Conservation (phyloP, 2,329 filamentous ascomycete genomes). For the Xylariaceae sp. region DNA sequence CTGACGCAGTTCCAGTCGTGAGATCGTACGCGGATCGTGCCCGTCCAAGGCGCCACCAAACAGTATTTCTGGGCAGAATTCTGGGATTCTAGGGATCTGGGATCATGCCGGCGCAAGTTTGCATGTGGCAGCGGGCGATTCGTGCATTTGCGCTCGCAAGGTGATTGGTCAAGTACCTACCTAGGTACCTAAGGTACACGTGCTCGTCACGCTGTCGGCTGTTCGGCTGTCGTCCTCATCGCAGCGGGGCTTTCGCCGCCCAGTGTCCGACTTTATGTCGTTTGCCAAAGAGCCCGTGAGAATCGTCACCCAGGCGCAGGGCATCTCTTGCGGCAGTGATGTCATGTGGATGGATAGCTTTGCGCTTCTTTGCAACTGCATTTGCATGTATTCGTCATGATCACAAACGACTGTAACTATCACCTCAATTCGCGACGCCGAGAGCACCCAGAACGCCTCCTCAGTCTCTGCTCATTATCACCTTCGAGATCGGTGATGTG, state of each 20-base stretch:
- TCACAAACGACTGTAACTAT: not conserved
- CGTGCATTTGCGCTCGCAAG: constrained; percentile 9
- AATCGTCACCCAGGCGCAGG: not conserved
- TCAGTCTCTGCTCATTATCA: no score
- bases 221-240: not conserved
- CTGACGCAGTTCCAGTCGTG: not conserved
- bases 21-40: not conserved
- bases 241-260: not conserved
- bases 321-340: not conserved
- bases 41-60: not conserved
- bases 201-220: not conserved
- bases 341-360: not conserved
- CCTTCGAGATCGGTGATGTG: not conserved
- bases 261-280: not conserved
- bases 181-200: no score
- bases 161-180: constrained; percentile 12
- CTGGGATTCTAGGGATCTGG: not conserved
- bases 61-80: not conserved
- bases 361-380: not conserved
- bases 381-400: not conserved
- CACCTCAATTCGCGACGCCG: not conserved
- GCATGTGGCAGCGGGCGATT: not conserved
- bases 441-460: not conserved
- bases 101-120: not conserved
- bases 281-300: not conserved